Base-by-base conservation (phyloP, 257 asterid genomes). In the Cinchona pubescens region DNA sequence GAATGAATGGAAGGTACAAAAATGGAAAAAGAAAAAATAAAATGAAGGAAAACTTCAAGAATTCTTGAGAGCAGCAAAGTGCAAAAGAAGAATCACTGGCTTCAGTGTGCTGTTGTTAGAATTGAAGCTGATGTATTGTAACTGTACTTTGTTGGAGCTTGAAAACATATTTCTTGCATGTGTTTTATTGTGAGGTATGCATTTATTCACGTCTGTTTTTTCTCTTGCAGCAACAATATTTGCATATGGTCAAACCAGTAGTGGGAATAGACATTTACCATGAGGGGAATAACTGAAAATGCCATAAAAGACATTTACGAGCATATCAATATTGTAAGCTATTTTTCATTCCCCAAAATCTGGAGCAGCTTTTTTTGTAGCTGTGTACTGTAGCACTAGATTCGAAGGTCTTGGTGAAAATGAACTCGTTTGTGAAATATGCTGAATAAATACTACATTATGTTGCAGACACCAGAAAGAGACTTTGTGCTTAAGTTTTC, bases 211-310 rank as follows among this genome's bases (percentile, higher is more conserved):
- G 55, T 67, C 71, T 71, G 32, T 56, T 27, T 58, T 71, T 65
- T 59, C n/a, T 70, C 75, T 55, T 74, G 83, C 92, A 94, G 99
- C 97, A 49, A 95, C 99, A 29, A 88, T 95, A 67, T 95, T 94
- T 77, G 97, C 98, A 14, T 95, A 92, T 80, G 99, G 98, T 61
- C 98, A 95, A 86, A 95, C 97, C 72, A 91, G 97, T 72, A 95
- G 99, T 76, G 99, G 99, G 35, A 95, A n/a, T n/a, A 95, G 85
- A 92, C 99, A 14, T 95, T 86, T 81, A 95, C 99, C 32, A 95
- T 95, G 96, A 88, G 94, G 84, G 99, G 97, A 49, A 90, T 95
- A 77, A 88, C 96, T 34, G 99, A 91, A 80, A 84, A 86, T 86
- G 94, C 92, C 43, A 82, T 95, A 65, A 88, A 83, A 75, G 98